Conservation (phyloP, 2,329 filamentous ascomycete genomes). For the Zasmidium angulare region DNA sequence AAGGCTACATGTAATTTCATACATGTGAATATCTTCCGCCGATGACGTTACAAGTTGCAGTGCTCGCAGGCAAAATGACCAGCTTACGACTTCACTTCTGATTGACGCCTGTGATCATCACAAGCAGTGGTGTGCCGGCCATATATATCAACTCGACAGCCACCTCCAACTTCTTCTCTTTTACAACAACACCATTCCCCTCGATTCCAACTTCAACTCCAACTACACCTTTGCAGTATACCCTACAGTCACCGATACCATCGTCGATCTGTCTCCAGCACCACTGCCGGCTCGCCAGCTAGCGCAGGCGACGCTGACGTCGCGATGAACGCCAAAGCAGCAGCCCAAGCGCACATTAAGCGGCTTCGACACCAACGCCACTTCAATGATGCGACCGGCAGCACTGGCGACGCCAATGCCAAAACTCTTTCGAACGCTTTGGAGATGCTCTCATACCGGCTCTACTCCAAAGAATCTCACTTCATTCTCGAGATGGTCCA, state of each 20-base stretch:
- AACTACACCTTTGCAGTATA: neutral
- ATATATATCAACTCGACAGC: too few species aligned
- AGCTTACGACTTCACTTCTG: too few species aligned
- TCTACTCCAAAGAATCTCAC: slow-evolving; percentile 40
- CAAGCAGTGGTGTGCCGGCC: too few species aligned
- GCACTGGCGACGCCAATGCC: neutral
- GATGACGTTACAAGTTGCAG: too few species aligned
- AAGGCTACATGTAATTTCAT: too few species aligned
- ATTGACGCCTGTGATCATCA: too few species aligned
- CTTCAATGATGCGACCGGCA: neutral
- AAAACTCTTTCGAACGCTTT: neutral
- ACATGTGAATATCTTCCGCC: too few species aligned
- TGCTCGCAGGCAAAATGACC: too few species aligned
- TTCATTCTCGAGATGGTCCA: slow-evolving; percentile 57
- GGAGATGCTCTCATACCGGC: slow-evolving; percentile 14
- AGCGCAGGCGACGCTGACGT: neutral
- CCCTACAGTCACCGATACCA: neutral
- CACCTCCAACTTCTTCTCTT: neutral
- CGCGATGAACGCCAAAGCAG: neutral
- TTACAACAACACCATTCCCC: neutral
- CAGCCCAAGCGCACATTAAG: neutral
- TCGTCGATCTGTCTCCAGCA: too few species aligned
- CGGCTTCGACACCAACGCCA: neutral
- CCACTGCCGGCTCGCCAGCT: too few species aligned
- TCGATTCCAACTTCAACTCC: neutral